Percentiles rank a stretch among this genome's conserved stretches.
These are phyloP conservation scores for Chalciporus sphaerocephalus DNA, from an alignment of 768 basidiomycete genomes.

Conservation along the genomic window DNA sequence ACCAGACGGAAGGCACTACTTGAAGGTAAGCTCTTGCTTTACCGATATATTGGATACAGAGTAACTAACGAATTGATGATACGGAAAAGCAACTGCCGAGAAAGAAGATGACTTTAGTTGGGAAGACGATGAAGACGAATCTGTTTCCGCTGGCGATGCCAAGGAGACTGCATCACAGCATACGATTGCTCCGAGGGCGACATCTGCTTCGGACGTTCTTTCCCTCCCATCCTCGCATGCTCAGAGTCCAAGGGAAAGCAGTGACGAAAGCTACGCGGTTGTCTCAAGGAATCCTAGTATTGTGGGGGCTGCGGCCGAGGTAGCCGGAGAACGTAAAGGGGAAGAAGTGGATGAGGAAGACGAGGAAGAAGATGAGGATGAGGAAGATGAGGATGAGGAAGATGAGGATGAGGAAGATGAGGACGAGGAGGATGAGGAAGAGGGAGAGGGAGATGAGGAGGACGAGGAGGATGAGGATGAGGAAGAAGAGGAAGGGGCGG, in stretches of 20 bases:
- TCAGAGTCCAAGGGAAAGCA: slow-evolving; percentile 49
- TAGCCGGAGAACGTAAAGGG: slow-evolving; percentile 28
- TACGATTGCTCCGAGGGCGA: slow-evolving; percentile 20
- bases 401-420: slow-evolving; percentile 28
- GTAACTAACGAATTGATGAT: slow-evolving; percentile 7
- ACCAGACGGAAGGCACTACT: slow-evolving; percentile 73
- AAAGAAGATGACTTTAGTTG: slow-evolving; percentile 88
- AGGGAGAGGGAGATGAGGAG: slow-evolving; percentile 29
- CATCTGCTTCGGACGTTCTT: slow-evolving; percentile 15
- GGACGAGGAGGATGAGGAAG: slow-evolving; percentile 25
- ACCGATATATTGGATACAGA: neutral
- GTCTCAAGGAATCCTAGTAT: slow-evolving; percentile 52
- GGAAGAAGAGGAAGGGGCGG: slow-evolving; percentile 26
- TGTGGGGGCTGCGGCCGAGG: slow-evolving; percentile 26
- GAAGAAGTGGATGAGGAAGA: slow-evolving; percentile 28
- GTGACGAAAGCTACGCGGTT: slow-evolving; percentile 66
- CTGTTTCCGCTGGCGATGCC: slow-evolving; percentile 15
- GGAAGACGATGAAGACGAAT: slow-evolving; percentile 89
- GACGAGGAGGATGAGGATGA: slow-evolving; percentile 28
- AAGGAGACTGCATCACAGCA: slow-evolving; percentile 18
- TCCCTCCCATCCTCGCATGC: slow-evolving; percentile 32
- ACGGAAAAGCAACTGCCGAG: slow-evolving; percentile 52
- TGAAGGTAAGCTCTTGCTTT: slow-evolving; percentile 45
- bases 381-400: slow-evolving; percentile 21
- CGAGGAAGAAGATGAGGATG: slow-evolving; percentile 32